These are phyloP conservation scores for Lotmaria passim DNA, from an alignment of 208 protist genomes.

Conservation along the genomic window DNA sequence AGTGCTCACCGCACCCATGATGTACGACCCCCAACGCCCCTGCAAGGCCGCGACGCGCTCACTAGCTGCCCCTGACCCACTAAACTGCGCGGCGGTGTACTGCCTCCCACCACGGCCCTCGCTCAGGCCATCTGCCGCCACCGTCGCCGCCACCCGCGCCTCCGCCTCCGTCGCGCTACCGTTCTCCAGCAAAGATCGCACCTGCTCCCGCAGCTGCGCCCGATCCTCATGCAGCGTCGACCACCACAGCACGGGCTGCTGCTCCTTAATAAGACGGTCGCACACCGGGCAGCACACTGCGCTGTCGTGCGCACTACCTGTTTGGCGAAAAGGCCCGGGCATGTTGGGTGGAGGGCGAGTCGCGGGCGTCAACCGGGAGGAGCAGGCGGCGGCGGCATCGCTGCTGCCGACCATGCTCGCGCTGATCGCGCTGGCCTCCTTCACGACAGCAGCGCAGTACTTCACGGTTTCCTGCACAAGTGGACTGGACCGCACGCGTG, in stretches of 20 bases:
- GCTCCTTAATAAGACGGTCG: constrained; percentile 34
- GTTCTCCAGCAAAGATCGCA: constrained; percentile 28
- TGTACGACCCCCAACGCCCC: constrained; percentile 20
- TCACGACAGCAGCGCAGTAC: constrained; percentile 56
- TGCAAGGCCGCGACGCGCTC: constrained; percentile 21
- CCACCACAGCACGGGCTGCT: constrained; percentile 37
- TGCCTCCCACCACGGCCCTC: constrained; percentile 27
- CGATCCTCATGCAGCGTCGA: constrained; percentile 47
- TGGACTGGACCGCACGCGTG: constrained; percentile 23
- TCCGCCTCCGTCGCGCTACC: constrained; percentile 14
- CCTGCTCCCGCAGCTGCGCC: constrained; percentile 25
- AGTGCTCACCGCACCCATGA: constrained; percentile 11
- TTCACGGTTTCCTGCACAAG: constrained; percentile 21
- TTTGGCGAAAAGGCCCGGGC: too few relatives aligned
- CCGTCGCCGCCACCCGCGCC: constrained; percentile 1
- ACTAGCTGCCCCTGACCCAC: constrained; percentile 20
- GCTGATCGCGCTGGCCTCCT: constrained; percentile 39
- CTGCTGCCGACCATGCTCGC: constrained; percentile 31
- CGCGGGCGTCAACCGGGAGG: neutral
- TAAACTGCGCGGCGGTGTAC: constrained; percentile 30
- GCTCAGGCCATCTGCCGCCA: constrained; percentile 16
- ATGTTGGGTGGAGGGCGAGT: too few relatives aligned
- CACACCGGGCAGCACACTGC: constrained; percentile 50
- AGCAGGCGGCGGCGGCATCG: neutral
- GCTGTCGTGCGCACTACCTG: too few relatives aligned